A percentile compares a stretch with the other conserved stretches of the same genome.
These are phyloP conservation scores for Polyplosphaeria fusca DNA, from an alignment of 495 filamentous ascomycete species.

Conservation along the genomic window DNA sequence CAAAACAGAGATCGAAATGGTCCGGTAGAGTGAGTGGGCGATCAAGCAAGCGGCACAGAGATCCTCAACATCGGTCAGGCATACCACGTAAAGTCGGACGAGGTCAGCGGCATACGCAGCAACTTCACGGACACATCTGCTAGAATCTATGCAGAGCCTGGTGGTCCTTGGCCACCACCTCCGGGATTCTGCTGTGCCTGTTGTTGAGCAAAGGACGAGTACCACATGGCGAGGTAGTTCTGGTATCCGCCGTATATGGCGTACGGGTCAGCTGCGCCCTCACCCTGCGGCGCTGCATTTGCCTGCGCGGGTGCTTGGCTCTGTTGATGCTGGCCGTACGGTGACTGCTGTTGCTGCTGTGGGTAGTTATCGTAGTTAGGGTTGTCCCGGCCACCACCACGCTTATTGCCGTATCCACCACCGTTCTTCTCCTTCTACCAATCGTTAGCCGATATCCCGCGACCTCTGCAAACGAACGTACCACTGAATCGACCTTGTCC, in stretches of 20 bases:
- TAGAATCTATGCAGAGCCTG: slow-evolving; percentile 22
- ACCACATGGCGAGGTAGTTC: slow-evolving; percentile 62
- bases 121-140: slow-evolving; percentile 23
- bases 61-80: slow-evolving; percentile 23
- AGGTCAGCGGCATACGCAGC: slow-evolving; percentile 30
- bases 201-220: slow-evolving; percentile 49
- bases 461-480: slow-evolving; percentile 43
- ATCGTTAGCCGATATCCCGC: slow-evolving; percentile 15
- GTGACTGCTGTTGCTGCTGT: slow-evolving; percentile 44
- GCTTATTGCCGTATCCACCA: slow-evolving; percentile 41
- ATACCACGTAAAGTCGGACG: slow-evolving; percentile 28
- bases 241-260: slow-evolving; percentile 65
- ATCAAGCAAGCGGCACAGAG: slow-evolving; percentile 19
- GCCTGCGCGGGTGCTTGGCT: slow-evolving; percentile 37
- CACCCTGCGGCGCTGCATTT: slow-evolving; percentile 38
- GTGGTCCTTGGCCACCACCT: slow-evolving; percentile 20
- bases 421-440: slow-evolving; percentile 53
- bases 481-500: slow-evolving; percentile 83
- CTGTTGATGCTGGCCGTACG: slow-evolving; percentile 34
- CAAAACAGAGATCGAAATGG: background rate
- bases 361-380: slow-evolving; percentile 44
- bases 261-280: slow-evolving; percentile 53
- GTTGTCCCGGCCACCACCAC: slow-evolving; percentile 22
- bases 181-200: slow-evolving; percentile 26
- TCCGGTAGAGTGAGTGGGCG: slow-evolving; percentile 1